A percentile compares a stretch with the other conserved stretches of the same genome.
phyloP scores from a whole-genome alignment of 2,329 filamentous ascomycete genomes.

The Beauveria sp. region DNA sequence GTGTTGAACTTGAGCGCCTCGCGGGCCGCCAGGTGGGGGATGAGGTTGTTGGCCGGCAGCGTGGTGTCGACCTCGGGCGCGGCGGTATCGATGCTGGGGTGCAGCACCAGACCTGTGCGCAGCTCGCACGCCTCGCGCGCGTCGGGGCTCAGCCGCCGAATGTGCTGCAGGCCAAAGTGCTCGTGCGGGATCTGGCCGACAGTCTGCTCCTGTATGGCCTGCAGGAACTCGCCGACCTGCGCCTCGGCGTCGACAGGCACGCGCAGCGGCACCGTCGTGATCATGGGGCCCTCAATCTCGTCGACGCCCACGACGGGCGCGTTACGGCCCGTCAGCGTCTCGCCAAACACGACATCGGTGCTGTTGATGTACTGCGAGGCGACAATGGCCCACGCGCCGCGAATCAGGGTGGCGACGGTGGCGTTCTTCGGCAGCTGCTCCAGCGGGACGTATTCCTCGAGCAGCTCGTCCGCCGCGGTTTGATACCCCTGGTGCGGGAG shows the following conservation, averaged over 20 bases:
- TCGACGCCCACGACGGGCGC: constrained; percentile 40
- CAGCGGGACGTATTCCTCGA: constrained; percentile 43
- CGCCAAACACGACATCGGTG: constrained; percentile 49
- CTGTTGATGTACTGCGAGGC: constrained; percentile 44
- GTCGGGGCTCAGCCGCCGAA: constrained; percentile 47
- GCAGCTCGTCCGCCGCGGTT: constrained; percentile 42
- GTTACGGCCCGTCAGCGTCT: constrained; percentile 51
- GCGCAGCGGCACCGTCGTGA: constrained; percentile 51
- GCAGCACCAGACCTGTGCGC: constrained; percentile 46
- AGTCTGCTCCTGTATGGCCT: constrained; percentile 47
- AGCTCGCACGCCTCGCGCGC: constrained; percentile 48
- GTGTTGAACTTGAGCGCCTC: constrained; percentile 53
- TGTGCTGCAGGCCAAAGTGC: constrained; percentile 54
- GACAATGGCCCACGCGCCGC: constrained; percentile 52
- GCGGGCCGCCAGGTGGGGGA: constrained; percentile 47
- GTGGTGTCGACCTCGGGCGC: constrained; percentile 19
- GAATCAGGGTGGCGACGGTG: constrained; percentile 48
- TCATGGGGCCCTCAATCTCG: constrained; percentile 52
- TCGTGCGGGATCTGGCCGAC: constrained; percentile 55
- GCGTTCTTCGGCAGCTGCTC: constrained; percentile 28
- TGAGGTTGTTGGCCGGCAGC: constrained; percentile 41
- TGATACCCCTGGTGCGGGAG: constrained; percentile 41
- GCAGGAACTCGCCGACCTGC: constrained; percentile 43
- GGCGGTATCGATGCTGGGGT: constrained; percentile 32
- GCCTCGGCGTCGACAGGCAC: constrained; percentile 35